Evolutionary conservation across 2,329 filamentous ascomycete species (phyloP).

Genomic region (Penicillium vulpinum): DNA sequence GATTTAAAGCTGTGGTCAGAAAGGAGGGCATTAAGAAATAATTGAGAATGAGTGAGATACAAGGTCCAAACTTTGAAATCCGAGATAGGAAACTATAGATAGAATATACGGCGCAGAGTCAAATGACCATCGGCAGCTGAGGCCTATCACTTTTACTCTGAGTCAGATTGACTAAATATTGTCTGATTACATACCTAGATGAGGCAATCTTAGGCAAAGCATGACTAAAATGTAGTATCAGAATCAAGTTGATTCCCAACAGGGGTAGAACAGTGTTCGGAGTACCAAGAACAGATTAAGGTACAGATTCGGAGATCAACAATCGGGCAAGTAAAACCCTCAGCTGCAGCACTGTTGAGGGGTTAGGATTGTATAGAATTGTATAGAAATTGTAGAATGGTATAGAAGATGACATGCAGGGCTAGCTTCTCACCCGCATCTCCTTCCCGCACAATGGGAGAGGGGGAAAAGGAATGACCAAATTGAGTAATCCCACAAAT

Average conservation of each 20-base stretch:
- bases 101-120: not conserved
- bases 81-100: not conserved
- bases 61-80: not conserved
- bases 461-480: not conserved
- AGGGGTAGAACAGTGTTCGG: not conserved
- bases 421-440: not conserved
- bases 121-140: too few species aligned
- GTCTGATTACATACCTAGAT: not conserved
- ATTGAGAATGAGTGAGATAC: not conserved
- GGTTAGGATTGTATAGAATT: not conserved
- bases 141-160: not conserved
- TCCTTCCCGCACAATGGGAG: not conserved
- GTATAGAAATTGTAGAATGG: not conserved
- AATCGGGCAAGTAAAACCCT: not conserved
- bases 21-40: not conserved
- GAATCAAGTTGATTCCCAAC: not conserved
- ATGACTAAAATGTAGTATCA: not conserved
- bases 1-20: not conserved
- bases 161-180: slow-evolving; percentile 2
- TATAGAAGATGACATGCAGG: slow-evolving; percentile 3
- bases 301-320: not conserved
- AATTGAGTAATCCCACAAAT: not conserved
- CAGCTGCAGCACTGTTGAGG: not conserved
- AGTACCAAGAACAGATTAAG: not conserved
- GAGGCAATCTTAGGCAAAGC: not conserved